phyloP scores from a whole-genome alignment of 768 basidiomycete genomes.

The Tulasnella sp. region DNA sequence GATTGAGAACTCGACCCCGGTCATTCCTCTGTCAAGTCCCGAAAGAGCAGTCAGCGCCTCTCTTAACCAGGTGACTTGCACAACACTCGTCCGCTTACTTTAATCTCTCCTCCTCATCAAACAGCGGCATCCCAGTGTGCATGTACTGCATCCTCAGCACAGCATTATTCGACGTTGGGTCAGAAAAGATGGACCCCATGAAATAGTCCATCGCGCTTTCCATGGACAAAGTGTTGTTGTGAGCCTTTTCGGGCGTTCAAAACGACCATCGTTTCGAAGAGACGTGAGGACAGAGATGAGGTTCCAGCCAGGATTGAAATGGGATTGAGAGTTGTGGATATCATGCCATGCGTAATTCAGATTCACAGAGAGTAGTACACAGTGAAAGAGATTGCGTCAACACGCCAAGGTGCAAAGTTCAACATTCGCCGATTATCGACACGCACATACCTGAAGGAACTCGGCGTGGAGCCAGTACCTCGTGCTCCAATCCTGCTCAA shows the following conservation, averaged over 20 bases:
- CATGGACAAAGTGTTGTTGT: conserved; percentile 33
- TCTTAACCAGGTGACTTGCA: background rate
- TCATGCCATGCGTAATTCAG: too few relatives aligned
- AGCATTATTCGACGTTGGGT: conserved; percentile 67
- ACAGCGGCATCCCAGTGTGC: conserved; percentile 55
- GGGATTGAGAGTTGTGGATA: too few relatives aligned
- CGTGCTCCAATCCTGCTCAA: background rate
- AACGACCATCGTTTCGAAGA: background rate
- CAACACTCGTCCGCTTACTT: conserved; percentile 43
- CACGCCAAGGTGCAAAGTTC: too few relatives aligned
- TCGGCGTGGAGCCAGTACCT: background rate
- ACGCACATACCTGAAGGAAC: conserved; percentile 1
- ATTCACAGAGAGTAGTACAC: too few relatives aligned
- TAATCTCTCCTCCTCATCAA: conserved; percentile 74
- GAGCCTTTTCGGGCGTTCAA: background rate
- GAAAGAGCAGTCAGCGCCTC: conserved; percentile 10
- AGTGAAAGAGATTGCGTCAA: too few relatives aligned
- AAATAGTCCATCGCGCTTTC: conserved; percentile 89
- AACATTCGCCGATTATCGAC: too few relatives aligned
- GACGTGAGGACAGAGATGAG: background rate
- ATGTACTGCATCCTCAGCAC: conserved; percentile 89
- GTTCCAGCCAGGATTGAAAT: background rate
- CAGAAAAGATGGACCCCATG: conserved; percentile 78
- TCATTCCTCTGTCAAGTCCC: conserved; percentile 56
- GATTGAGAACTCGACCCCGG: conserved; percentile 79